Evolutionary conservation across 805 yeast species (phyloP).

Genomic region (Torulaspora franciscae): DNA sequence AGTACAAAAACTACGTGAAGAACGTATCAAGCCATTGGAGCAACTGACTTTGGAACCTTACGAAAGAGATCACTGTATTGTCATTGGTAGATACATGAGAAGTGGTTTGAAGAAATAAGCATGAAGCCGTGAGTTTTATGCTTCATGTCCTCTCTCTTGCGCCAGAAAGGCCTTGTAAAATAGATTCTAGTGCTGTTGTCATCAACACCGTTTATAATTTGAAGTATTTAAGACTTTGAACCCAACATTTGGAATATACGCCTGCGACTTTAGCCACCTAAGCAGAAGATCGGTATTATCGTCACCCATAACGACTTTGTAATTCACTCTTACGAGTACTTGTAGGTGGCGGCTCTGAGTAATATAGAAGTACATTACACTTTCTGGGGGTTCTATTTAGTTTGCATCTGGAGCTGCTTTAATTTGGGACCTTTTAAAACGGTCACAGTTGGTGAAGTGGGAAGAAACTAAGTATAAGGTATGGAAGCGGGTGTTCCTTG

Average conservation of each 20-base stretch:
- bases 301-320: no score
- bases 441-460: no score
- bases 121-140: background rate
- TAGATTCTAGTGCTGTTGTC: slow-evolving; percentile 13
- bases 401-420: no score
- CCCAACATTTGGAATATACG: background rate
- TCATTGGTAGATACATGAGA: slow-evolving; percentile 94
- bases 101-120: slow-evolving; percentile 51
- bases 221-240: slow-evolving; percentile 7
- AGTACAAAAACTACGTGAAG: slow-evolving; percentile 98
- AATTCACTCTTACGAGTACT: no score
- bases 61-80: slow-evolving; percentile 99
- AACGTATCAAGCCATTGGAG: slow-evolving; percentile 96
- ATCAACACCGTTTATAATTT: slow-evolving; percentile 1
- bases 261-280: background rate
- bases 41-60: slow-evolving; percentile 98
- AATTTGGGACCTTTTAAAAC: no score
- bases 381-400: no score
- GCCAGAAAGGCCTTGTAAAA: slow-evolving; percentile 17
- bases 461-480: background rate
- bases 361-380: no score
- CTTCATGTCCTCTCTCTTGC: slow-evolving; percentile 6
- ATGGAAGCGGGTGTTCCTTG: slow-evolving; percentile 1
- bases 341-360: no score
- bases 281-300: background rate